Evolutionary conservation across 306 rosid species (phyloP), one percentile per base, ranked within the genome.

Genomic region (Albizia julibrissin): DNA sequence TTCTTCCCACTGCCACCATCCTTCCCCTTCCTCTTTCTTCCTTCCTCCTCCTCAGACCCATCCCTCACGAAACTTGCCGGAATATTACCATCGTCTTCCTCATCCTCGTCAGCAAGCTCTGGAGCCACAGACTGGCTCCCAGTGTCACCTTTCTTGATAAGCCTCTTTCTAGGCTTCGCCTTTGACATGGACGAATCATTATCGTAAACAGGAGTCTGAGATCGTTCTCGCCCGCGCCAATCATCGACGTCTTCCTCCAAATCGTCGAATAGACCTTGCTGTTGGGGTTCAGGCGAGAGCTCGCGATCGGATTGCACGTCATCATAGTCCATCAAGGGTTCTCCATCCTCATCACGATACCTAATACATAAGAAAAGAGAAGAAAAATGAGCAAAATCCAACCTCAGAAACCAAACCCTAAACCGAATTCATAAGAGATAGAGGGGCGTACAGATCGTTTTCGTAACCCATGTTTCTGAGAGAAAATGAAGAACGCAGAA

Each of bases 261-360:
- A 65, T 87, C 96, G n/a, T 90, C 92, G n/a, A 77, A 83, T 16
- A 86, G 77, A 3, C 76, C 81, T 34, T 80, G 86, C 59, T 78
- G 93, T 6, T 82, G 80, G 2, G 91, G 94, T 78, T 91, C 92
- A 5, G 99, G 98, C 5, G 99, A 87, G 1, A 72, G 88, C 22
- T 92, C 98, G 39, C 89, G 90, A 69, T 88, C 97, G 9, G 97
- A 91, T 58, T 84, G 94, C 39, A 91, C 19, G 27, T 89, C 97
- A 69, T 96, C 94, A 79, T 79, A 92, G 87, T 96, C 91, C 98
- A 96, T 96, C 92, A 96, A 87, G 0, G 97, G 89, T 81, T 96
- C 99, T 1, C 99, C 98, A 21, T 96, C 97, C 84, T 96, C 99
- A 24, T 96, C 98, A 19, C 97, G 97, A 73, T 86, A 91, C 97